phyloP scores from a whole-genome alignment of 257 asterid species.

The Petunia axillaris region DNA sequence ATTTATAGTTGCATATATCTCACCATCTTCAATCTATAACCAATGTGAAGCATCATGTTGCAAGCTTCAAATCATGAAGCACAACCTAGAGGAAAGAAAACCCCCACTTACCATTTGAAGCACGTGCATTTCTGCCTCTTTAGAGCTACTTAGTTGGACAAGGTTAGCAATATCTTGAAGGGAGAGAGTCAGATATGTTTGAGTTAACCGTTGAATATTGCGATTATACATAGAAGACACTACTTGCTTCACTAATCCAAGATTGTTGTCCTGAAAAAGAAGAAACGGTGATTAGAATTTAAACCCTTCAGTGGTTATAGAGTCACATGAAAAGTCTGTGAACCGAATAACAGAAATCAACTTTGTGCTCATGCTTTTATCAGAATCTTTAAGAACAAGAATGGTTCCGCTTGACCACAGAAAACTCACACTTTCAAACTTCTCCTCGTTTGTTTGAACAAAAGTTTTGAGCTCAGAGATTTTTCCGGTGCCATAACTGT shows the following conservation, averaged over 20 bases:
- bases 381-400: background rate
- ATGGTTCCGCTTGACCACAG: background rate
- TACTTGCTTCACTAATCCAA: conserved; percentile 92
- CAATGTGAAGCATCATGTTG: conserved; percentile 8
- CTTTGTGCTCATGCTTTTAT: background rate
- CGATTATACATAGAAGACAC: conserved; percentile 89
- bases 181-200: conserved; percentile 90
- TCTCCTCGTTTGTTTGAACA: conserved; percentile 65
- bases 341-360: background rate
- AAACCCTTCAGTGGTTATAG: background rate
- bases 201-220: conserved; percentile 95
- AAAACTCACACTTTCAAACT: conserved; percentile 73
- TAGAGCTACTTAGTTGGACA: conserved; percentile 70
- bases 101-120: conserved; percentile 92
- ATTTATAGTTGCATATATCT: conserved; percentile 87
- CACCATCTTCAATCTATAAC: conserved; percentile 86
- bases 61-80: conserved; percentile 28
- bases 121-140: conserved; percentile 96
- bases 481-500: conserved; percentile 66
- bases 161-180: conserved; percentile 88
- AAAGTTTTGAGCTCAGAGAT: conserved; percentile 69
- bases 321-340: background rate
- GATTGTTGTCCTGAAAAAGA: conserved; percentile 72
- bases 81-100: conserved; percentile 35
- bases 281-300: background rate